Base-by-base conservation (phyloP, 2,329 filamentous ascomycete species). In the Gaeumannomyces sp. region DNA sequence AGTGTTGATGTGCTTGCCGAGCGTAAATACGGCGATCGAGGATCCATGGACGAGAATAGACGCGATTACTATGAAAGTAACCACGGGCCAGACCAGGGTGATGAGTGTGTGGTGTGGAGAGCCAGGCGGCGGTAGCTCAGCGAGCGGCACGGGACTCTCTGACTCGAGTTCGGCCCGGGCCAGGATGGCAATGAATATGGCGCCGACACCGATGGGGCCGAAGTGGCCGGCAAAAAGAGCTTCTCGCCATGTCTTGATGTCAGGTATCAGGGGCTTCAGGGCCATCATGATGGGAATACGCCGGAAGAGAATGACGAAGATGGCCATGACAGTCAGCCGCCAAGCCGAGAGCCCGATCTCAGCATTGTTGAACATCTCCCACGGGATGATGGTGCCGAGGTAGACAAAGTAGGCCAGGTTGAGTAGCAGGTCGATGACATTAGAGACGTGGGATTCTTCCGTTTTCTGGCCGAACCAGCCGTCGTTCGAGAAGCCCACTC, bases 391-490 rank as follows among this genome's bases (percentile, higher is more conserved):
- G 64, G 95, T 92, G 64, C 95, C 95, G 69, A 99, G 90, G 75
- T 95, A 99, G 70, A 99, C 95, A 76, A 99, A 99, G 77, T 98
- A 99, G 3, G 94, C 86, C 87, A 99, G 85, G 33, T 99, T 99
- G 80, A 99, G 88, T 67, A 99, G 81, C 75, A 99, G 78, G 81
- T 99, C 95, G 73, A 99, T 99, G 74, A 99, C 95, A 86, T 99
- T 98, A 76, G 94, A 98, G 13, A 99, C 95, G 75, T 98, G 95
- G 0, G 95, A 94, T 76, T 99, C 95, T 74, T 99, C 95, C 0
- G 95, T 99, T 82, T 97, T 97, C 73, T 97, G 91, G 22, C 91
- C 91, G 72, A 99, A 99, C 95, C 95, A 99, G 69, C 95, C 95
- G 73, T 99, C 95, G 76, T 99, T 99, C 71, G 93, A 97, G 81